These are phyloP conservation scores for Phialophora chinensis DNA, from an alignment of 2,329 filamentous ascomycete genomes.

Conservation along the genomic window DNA sequence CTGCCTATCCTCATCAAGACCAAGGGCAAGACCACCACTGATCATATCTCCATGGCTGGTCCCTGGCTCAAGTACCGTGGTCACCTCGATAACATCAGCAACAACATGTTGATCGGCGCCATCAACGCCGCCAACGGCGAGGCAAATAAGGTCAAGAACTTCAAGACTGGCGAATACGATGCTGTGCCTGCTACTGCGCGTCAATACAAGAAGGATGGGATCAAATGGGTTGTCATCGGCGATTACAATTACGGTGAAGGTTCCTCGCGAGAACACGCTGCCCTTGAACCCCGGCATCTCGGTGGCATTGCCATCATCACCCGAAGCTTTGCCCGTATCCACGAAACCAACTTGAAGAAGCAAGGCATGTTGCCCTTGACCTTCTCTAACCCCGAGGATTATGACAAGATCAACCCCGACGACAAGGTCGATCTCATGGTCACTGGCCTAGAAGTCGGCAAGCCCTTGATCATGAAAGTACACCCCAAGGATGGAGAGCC, in stretches of 20 bases:
- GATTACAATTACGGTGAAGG: constrained; percentile 99
- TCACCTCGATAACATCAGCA: constrained; percentile 98
- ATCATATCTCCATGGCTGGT: constrained; percentile 96
- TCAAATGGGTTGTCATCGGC: constrained; percentile 96
- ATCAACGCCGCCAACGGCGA: constrained; percentile 95
- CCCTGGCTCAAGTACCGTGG: constrained; percentile 99
- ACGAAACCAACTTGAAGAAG: constrained; percentile 99
- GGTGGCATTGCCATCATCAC: constrained; percentile 97
- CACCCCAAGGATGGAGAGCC: constrained; percentile 85
- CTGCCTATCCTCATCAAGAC: constrained; percentile 96
- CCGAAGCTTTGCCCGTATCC: constrained; percentile 95
- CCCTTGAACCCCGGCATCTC: constrained; percentile 95
- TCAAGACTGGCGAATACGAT: constrained; percentile 79
- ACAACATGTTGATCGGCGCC: constrained; percentile 99
- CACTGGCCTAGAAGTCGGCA: constrained; percentile 88
- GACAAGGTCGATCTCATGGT: constrained; percentile 89
- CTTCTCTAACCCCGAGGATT: constrained; percentile 92
- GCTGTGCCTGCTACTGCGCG: constrained; percentile 92
- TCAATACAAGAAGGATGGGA: constrained; percentile 97
- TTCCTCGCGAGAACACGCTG: constrained; percentile 95
- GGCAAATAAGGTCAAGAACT: constrained; percentile 97
- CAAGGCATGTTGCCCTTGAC: constrained; percentile 99
- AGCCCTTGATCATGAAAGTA: constrained; percentile 89
- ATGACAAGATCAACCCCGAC: constrained; percentile 92
- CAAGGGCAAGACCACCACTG: constrained; percentile 94